A percentile compares a stretch with the other conserved stretches of the same genome.
These are phyloP conservation scores for Nothophaeocryptopus gaeumannii DNA, from an alignment of 2,329 filamentous ascomycete genomes.

Conservation along the genomic window DNA sequence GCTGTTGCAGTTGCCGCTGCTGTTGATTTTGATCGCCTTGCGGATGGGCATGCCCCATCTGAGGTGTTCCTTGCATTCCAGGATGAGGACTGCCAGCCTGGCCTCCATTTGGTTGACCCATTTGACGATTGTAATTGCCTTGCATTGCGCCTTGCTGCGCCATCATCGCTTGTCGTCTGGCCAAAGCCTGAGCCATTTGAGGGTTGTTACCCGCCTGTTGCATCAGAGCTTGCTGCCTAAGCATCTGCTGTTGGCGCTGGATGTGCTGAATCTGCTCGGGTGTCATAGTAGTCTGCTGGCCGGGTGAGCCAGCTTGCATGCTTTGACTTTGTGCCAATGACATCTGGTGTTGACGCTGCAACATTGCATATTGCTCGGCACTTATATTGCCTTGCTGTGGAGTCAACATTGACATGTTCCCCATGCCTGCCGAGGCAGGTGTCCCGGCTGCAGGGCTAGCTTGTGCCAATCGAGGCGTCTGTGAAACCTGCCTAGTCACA, in stretches of 20 bases:
- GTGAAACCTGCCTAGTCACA: slow-evolving; percentile 36
- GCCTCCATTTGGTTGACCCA: slow-evolving; percentile 18
- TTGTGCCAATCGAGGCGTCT: slow-evolving; percentile 37
- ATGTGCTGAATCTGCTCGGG: slow-evolving; percentile 36
- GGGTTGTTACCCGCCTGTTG: slow-evolving; percentile 22
- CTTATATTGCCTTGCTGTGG: slow-evolving; percentile 28
- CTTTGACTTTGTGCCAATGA: slow-evolving; percentile 28
- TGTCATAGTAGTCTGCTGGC: slow-evolving; percentile 25
- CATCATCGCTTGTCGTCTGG: slow-evolving; percentile 20
- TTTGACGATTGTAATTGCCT: slow-evolving; percentile 7
- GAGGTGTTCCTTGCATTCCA: slow-evolving; percentile 21
- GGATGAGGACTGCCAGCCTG: slow-evolving; percentile 20
- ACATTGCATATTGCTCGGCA: slow-evolving; percentile 33
- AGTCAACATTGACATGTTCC: slow-evolving; percentile 31
- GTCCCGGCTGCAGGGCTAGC: slow-evolving; percentile 34
- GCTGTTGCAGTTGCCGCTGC: slow-evolving; percentile 25
- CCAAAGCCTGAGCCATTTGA: slow-evolving; percentile 25
- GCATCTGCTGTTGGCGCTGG: slow-evolving; percentile 34
- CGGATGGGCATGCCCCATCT: slow-evolving; percentile 25
- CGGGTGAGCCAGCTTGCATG: slow-evolving; percentile 22
- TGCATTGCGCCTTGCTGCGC: slow-evolving; percentile 24
- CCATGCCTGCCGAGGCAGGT: slow-evolving; percentile 22
- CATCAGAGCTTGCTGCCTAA: slow-evolving; percentile 28
- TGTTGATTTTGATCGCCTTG: slow-evolving; percentile 23
- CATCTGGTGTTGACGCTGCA: slow-evolving; percentile 33